Percentiles rank a stretch among this genome's conserved stretches.
Evolutionary conservation across 331 rosid genomes (phyloP).

Genomic region (Erythrophleum ivorense): DNA sequence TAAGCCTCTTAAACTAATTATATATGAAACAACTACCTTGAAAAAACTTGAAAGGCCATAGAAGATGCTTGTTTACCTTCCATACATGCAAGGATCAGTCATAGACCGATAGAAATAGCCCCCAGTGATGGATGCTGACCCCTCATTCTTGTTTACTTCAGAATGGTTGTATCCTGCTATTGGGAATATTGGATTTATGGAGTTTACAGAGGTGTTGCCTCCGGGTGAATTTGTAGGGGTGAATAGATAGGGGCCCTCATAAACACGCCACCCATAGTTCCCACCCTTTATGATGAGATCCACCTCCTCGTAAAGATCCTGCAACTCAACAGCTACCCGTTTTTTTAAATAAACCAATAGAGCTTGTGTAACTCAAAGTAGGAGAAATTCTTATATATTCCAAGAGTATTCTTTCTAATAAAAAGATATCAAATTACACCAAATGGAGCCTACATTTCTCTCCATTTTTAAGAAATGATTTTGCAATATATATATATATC

Average conservation of each 20-base stretch:
- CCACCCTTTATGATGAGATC: conserved; percentile 90
- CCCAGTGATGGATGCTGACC: conserved; percentile 82
- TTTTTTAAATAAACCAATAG: background rate
- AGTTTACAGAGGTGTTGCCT: conserved; percentile 57
- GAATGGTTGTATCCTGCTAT: conserved; percentile 84
- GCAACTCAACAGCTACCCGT: conserved; percentile 26
- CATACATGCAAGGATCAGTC: conserved; percentile 89
- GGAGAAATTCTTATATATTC: too few relatives aligned
- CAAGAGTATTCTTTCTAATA: too few relatives aligned
- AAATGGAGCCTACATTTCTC: too few relatives aligned
- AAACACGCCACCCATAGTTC: conserved; percentile 92
- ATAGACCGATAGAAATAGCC: conserved; percentile 82
- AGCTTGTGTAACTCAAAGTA: background rate
- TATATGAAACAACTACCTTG: background rate
- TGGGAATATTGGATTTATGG: conserved; percentile 67
- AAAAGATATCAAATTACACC: too few relatives aligned
- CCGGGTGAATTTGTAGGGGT: conserved; percentile 52
- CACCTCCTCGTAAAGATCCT: conserved; percentile 86
- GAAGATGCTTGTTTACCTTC: conserved; percentile 61
- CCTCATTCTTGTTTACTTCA: conserved; percentile 62
- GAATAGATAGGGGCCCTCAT: conserved; percentile 72
- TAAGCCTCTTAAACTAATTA: too few relatives aligned
- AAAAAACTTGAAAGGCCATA: background rate
- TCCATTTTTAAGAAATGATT: too few relatives aligned
- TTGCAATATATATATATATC: too few relatives aligned